Evolutionary conservation across 352 stramenopile genomes (phyloP), one percentile per base, ranked within the genome.

Genomic region (Globisporangium iwayamae): DNA sequence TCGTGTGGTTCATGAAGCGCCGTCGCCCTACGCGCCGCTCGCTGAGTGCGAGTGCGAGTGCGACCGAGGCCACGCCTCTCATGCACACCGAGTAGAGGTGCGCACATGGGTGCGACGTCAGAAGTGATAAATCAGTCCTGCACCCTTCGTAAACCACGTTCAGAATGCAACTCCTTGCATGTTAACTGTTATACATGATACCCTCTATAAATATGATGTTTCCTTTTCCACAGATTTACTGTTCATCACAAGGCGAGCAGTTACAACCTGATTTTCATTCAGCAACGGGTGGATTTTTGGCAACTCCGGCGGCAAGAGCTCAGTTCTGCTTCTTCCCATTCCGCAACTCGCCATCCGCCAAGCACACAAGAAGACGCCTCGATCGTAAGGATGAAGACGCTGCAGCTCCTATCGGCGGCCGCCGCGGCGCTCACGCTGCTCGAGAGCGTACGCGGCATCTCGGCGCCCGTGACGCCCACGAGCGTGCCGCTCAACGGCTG

Each of bases 401-500:
- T 63, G 55, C 56, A 60, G 57, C 9, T 68, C 3, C 20, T 62
- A 8, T 22, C 41, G 11, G 57, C 22, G 4, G 18, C 18, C 3
- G 16, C 11, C 5, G 52, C 45, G 34, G 56, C 28, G 63, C 32
- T 65, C 18, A 39, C 52, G 38, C 32, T 66, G 60, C 61, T 60
- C 28, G 41, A 38, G 52, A 45, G 52, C 16, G 32, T n/a, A 10
- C 14, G 52, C 16, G 36, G 10, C 7, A 13, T 4, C 3, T 46
- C 11, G 3, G 6, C 57, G 25, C 65, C 65, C 13, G 46, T 28
- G 32, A 62, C 58, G 20, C 57, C 64, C 28, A 50, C 57, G 41
- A 32, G 47, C 16, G 68, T 75, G 57, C 68, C 48, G 34, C 36
- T 74, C 57, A 77, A 77, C 32, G 71, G 71, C 47, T 77, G 71